phyloP scores from a whole-genome alignment of 2,329 filamentous ascomycete species.

The Coleophoma cylindrospora region DNA sequence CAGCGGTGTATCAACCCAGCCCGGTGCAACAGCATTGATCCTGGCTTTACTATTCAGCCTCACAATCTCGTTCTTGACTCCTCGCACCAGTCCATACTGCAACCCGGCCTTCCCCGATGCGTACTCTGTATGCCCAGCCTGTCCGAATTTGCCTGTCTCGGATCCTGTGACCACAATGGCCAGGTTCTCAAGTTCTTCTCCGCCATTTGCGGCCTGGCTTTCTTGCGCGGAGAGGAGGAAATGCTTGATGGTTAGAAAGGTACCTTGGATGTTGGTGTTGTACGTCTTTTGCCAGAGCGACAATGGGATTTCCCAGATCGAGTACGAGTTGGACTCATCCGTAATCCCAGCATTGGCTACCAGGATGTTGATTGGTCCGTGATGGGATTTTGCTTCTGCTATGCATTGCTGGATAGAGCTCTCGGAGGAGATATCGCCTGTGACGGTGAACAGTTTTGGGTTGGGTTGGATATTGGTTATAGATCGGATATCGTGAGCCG shows the following conservation, averaged over 20 bases:
- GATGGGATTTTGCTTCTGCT: slow-evolving; percentile 33
- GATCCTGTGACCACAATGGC: slow-evolving; percentile 47
- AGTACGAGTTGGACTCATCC: slow-evolving; percentile 40
- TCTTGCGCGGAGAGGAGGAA: slow-evolving; percentile 39
- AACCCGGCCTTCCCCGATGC: slow-evolving; percentile 44
- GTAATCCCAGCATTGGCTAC: slow-evolving; percentile 47
- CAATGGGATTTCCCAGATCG: slow-evolving; percentile 46
- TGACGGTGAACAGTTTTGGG: slow-evolving; percentile 33
- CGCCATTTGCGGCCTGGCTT: slow-evolving; percentile 29
- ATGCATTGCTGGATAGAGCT: slow-evolving; percentile 35
- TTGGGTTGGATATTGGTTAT: slow-evolving; percentile 25
- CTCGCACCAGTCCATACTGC: slow-evolving; percentile 46
- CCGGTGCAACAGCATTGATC: slow-evolving; percentile 74
- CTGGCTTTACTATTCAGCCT: slow-evolving; percentile 47
- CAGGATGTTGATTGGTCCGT: slow-evolving; percentile 46
- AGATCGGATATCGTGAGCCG: slow-evolving; percentile 41
- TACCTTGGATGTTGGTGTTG: slow-evolving; percentile 42
- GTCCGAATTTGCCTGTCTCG: slow-evolving; percentile 35
- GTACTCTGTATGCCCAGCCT: slow-evolving; percentile 35
- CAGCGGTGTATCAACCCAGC: slow-evolving; percentile 72
- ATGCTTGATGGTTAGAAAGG: slow-evolving; percentile 50
- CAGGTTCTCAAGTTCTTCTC: slow-evolving; percentile 39
- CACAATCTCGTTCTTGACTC: slow-evolving; percentile 50
- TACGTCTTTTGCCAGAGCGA: slow-evolving; percentile 48
- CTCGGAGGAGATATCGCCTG: slow-evolving; percentile 44